Evolutionary conservation across 2,329 filamentous ascomycete species (phyloP).

Genomic region (Teratosphaeria gauchensis): DNA sequence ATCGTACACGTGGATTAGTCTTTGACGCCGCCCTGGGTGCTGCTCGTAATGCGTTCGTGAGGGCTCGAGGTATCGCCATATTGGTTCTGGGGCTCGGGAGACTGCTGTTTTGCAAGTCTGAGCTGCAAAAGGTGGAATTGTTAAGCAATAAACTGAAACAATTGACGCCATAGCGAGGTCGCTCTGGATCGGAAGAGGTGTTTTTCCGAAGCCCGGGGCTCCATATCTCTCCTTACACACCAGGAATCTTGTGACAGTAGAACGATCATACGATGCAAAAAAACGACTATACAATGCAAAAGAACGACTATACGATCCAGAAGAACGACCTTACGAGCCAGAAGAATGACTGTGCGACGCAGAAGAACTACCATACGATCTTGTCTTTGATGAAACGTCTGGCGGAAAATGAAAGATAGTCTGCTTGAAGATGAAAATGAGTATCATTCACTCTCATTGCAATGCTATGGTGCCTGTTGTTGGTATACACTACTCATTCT

Average conservation of each 20-base stretch:
- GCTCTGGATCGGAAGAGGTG: neutral
- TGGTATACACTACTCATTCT: neutral
- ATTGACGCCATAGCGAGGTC: neutral
- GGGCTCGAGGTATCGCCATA: neutral
- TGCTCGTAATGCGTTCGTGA: neutral
- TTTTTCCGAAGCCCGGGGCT: neutral
- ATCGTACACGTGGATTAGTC: neutral
- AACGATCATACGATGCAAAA: no score
- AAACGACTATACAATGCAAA: no score
- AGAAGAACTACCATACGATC: no score
- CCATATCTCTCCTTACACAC: no score
- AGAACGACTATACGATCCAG: no score
- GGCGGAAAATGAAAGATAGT: neutral
- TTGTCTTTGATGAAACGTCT: no score
- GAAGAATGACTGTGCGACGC: no score
- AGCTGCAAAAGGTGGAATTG: neutral
- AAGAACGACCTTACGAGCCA: no score
- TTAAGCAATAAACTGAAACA: neutral
- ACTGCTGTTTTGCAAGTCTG: neutral
- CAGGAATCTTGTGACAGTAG: no score
- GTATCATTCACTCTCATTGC: neutral
- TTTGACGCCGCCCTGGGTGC: neutral
- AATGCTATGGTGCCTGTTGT: neutral
- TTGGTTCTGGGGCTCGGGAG: neutral
- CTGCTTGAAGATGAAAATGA: neutral